A percentile compares a stretch with the other conserved stretches of the same genome.
Conservation (phyloP, 495 filamentous ascomycete genomes). For the Bathelium albidoporum region DNA sequence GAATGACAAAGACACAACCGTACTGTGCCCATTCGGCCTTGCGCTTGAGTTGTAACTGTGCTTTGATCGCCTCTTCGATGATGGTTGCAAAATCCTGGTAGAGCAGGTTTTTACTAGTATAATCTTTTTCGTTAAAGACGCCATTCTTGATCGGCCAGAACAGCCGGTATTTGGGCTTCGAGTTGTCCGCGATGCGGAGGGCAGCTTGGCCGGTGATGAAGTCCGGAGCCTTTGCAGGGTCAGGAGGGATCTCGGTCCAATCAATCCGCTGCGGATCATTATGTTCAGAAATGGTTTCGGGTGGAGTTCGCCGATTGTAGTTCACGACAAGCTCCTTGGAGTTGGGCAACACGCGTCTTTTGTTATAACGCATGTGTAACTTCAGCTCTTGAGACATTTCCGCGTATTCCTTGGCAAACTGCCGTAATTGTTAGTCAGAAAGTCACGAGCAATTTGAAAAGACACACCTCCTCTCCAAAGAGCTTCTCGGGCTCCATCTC, state of each 20-base stretch:
- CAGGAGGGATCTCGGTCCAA: conserved; percentile 73
- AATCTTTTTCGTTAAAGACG: conserved; percentile 83
- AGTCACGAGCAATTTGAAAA: conserved; percentile 10
- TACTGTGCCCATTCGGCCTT: conserved; percentile 81
- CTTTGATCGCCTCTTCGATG: conserved; percentile 73
- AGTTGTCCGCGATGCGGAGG: conserved; percentile 75
- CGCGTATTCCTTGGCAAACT: conserved; percentile 67
- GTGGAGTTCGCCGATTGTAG: conserved; percentile 70
- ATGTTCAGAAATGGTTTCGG: conserved; percentile 81
- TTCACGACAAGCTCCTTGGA: conserved; percentile 90
- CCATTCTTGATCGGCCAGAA: conserved; percentile 86
- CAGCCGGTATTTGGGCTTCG: conserved; percentile 79
- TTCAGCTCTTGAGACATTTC: conserved; percentile 80
- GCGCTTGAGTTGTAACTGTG: conserved; percentile 64
- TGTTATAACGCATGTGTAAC: conserved; percentile 80
- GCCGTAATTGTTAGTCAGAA: background rate
- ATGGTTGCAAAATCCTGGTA: conserved; percentile 79
- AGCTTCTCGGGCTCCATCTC: conserved; percentile 55
- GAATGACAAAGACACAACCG: conserved; percentile 88
- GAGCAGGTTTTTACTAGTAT: conserved; percentile 60
- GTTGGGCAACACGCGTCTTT: conserved; percentile 85
- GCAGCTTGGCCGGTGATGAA: conserved; percentile 76
- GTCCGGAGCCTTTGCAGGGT: conserved; percentile 50
- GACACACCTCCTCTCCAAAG: conserved; percentile 87
- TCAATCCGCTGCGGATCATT: conserved; percentile 88